phyloP scores from a whole-genome alignment of 495 filamentous ascomycete genomes.

The Aspergillus panamensis region DNA sequence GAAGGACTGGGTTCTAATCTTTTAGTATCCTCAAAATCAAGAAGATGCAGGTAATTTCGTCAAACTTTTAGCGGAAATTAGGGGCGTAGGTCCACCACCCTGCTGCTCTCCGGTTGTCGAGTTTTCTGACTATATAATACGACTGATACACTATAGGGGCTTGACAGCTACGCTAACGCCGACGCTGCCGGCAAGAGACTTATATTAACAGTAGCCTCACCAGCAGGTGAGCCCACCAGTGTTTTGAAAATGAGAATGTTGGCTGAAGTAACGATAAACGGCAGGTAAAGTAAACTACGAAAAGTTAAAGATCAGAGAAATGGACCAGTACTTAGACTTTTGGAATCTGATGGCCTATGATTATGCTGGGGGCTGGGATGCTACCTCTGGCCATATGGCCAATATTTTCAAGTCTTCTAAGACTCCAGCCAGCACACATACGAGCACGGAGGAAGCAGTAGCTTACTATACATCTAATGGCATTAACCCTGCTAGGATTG shows the following conservation, averaged over 20 bases:
- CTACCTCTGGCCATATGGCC: constrained; percentile 65
- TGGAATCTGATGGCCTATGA: constrained; percentile 80
- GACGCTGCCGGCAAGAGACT: constrained; percentile 52
- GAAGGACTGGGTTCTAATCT: not conserved
- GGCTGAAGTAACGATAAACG: constrained; percentile 31
- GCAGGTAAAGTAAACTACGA: constrained; percentile 57
- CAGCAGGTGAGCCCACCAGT: constrained; percentile 15
- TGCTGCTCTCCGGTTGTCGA: too few relatives aligned
- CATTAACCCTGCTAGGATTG: constrained; percentile 63
- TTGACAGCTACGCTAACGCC: constrained; percentile 59
- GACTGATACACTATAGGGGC: too few relatives aligned
- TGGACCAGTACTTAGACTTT: constrained; percentile 65
- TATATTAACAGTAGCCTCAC: constrained; percentile 64
- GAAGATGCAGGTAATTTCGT: constrained; percentile 61
- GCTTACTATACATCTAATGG: constrained; percentile 60
- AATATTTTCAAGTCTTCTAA: constrained; percentile 59
- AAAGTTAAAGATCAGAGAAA: constrained; percentile 54
- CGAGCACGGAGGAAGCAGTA: constrained; percentile 62
- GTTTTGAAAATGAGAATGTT: not conserved
- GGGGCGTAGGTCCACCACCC: constrained; percentile 33
- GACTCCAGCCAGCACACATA: constrained; percentile 60
- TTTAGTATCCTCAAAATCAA: constrained; percentile 29
- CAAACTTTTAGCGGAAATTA: constrained; percentile 52
- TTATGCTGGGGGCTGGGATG: constrained; percentile 69
- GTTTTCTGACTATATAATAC: too few relatives aligned